Evolutionary conservation across 2,329 filamentous ascomycete genomes (phyloP).

Genomic region (Curvularia sp.): DNA sequence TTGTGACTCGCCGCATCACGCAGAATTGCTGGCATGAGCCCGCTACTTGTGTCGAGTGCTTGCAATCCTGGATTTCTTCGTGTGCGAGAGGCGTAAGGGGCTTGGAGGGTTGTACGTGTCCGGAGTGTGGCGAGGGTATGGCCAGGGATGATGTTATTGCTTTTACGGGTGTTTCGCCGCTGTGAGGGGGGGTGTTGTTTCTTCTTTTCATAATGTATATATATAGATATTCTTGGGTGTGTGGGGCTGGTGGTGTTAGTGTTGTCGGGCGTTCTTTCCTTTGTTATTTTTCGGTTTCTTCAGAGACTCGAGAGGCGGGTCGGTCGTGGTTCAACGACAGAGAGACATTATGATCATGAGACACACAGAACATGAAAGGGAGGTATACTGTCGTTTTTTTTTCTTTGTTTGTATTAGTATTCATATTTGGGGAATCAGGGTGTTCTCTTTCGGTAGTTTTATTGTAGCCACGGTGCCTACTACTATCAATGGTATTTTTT

Average conservation of each 20-base stretch:
- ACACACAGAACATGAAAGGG: background rate
- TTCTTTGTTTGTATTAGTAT: no score
- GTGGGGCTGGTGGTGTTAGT: background rate
- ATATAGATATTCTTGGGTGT: background rate
- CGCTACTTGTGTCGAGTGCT: slow-evolving; percentile 37
- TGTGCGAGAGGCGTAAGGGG: slow-evolving; percentile 26
- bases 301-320: no score
- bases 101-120: slow-evolving; percentile 34
- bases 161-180: slow-evolving; percentile 26
- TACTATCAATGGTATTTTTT: no score
- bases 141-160: slow-evolving; percentile 34
- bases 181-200: background rate
- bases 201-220: background rate
- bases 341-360: background rate
- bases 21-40: slow-evolving; percentile 39
- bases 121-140: slow-evolving; percentile 40
- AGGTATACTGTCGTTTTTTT: no score
- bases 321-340: no score
- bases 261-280: background rate
- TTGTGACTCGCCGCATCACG: slow-evolving; percentile 32
- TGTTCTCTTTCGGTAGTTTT: no score
- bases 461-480: no score
- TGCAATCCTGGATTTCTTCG: slow-evolving; percentile 36
- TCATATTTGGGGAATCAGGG: no score
- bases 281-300: background rate